A percentile compares a stretch with the other conserved stretches of the same genome.
Evolutionary conservation across 148 eudicot genomes (phyloP).

Genomic region (Bassia scoparia): DNA sequence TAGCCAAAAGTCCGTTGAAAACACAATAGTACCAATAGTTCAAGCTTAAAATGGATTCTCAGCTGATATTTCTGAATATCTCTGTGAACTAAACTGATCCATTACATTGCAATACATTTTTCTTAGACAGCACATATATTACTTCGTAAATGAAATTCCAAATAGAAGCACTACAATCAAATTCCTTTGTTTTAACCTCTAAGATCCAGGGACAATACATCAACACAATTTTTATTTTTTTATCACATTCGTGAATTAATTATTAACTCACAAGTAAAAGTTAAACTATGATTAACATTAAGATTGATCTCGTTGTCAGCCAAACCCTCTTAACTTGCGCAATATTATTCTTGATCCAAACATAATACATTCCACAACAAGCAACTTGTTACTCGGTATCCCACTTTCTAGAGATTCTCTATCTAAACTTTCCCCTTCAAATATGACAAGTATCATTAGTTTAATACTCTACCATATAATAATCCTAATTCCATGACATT

Average conservation of each 20-base stretch:
- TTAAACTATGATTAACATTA: background rate
- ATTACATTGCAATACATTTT: background rate
- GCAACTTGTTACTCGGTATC: background rate
- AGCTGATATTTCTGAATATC: background rate
- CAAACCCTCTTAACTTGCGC: background rate
- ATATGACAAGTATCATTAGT: slow-evolving; percentile 12
- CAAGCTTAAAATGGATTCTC: too few species aligned
- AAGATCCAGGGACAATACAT: background rate
- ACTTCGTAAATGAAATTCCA: background rate
- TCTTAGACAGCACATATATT: background rate
- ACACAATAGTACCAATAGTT: too few species aligned
- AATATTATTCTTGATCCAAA: background rate
- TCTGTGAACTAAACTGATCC: background rate
- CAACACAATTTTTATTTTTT: background rate
- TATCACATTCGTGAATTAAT: background rate
- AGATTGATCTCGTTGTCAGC: background rate
- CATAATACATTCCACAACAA: background rate
- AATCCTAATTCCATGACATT: background rate
- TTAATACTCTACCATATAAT: background rate
- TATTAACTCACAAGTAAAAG: background rate
- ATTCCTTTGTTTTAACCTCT: background rate
- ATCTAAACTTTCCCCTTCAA: slow-evolving; percentile 5
- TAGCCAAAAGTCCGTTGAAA: slow-evolving; percentile 9
- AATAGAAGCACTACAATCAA: background rate
- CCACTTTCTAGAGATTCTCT: slow-evolving; percentile 15